Base-by-base conservation (phyloP, 805 yeast species). In the Hanseniaspora hatyaiensis region DNA sequence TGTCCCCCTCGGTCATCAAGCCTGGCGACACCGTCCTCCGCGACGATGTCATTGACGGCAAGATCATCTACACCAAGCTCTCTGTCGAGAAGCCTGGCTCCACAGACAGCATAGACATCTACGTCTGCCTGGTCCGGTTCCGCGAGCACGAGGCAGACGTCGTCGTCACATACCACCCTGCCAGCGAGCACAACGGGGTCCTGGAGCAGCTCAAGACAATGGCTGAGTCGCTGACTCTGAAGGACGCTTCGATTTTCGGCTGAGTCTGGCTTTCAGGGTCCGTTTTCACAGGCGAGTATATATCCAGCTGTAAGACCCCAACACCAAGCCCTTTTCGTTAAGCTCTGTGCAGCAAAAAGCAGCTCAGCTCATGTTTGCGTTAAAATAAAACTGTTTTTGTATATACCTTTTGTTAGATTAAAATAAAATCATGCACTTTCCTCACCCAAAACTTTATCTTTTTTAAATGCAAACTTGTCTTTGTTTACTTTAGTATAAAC, bases 71-170 rank as follows among this genome's bases (percentile, higher is more conserved):
- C 15, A 24, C 19, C n/a, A 38, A 29, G 20, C 29, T 36, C 11
- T 36, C 39, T 12, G n/a, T 42, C 9, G 8, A 31, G 11, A 26
- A 28, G n/a, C n/a, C n/a, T n/a, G n/a, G n/a, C 3, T 11, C 19
- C 1, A 34, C 31, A 3, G 26, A 23, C 8, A 31, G 36, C n/a
- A 33, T 18, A 30, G 69, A 73, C 12, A 63, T 78, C 12, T 67
- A 79, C 13, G 54, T 80, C n/a, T 80, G 77, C 0, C 59, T 83
- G 36, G 62, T 81, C 29, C 65, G 88, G 47, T 54, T 81, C 22
- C 53, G 58, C 9, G 68, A 68, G 41, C 74, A 65, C 1, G 64
- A 64, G 2, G 78, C 88, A 0, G 94, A 83, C 61, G 66, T 78
- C 3, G 57, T 82, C 34, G 58, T 82, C 12, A 70, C 82, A 3